Conservation (phyloP, 768 basidiomycete species). For the Rhizopogon roseolus region DNA sequence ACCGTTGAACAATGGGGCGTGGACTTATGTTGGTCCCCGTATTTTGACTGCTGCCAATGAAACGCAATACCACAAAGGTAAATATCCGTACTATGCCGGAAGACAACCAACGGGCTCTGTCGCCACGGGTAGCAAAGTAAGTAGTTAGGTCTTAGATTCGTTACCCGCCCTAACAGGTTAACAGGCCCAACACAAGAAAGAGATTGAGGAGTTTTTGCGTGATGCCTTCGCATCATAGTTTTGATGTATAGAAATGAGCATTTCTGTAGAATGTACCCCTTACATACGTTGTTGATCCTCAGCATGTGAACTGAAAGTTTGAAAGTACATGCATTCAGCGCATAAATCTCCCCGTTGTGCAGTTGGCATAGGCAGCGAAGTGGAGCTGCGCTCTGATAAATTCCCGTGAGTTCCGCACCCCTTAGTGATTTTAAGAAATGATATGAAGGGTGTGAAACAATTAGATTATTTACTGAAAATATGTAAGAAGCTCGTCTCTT, state of each 20-base stretch:
- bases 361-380: too few relatives aligned
- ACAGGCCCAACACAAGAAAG: conserved; percentile 83
- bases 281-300: too few relatives aligned
- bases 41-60: conserved; percentile 90
- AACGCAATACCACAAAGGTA: conserved; percentile 87
- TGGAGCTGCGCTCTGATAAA: too few relatives aligned
- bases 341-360: too few relatives aligned
- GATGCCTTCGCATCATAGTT: conserved; percentile 46
- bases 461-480: too few relatives aligned
- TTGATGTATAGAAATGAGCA: background rate
- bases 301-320: too few relatives aligned
- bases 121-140: conserved; percentile 86
- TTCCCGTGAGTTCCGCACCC: too few relatives aligned
- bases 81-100: conserved; percentile 90
- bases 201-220: conserved; percentile 72
- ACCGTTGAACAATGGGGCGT: conserved; percentile 95
- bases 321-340: too few relatives aligned
- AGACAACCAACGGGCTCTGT: conserved; percentile 90
- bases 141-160: conserved; percentile 10
- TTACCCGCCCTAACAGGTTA: conserved; percentile 9
- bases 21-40: conserved; percentile 93
- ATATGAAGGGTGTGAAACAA: too few relatives aligned
- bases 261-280: too few relatives aligned
- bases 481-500: too few relatives aligned
- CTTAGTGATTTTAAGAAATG: too few relatives aligned